Conservation (phyloP, 257 asterid genomes). For the Jasminum sambac region DNA sequence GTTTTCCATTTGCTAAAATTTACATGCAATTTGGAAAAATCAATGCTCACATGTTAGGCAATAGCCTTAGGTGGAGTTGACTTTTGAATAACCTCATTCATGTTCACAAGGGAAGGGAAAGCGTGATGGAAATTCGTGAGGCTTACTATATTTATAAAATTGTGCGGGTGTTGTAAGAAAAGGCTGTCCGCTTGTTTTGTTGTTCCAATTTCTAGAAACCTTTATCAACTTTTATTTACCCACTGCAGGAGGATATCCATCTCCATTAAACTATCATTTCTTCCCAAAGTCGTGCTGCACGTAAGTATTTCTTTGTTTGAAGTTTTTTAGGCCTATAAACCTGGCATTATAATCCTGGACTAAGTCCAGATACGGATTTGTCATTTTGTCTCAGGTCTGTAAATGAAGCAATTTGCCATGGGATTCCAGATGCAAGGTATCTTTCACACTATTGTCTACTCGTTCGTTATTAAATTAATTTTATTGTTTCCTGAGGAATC, state of each 20-base stretch:
- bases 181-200: not conserved
- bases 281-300: conserved; percentile 99
- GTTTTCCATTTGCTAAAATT: not conserved
- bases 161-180: no score
- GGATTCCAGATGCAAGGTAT: conserved; percentile 99
- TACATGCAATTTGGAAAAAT: not conserved
- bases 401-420: conserved; percentile 97
- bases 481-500: not conserved
- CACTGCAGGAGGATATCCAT: conserved; percentile 94
- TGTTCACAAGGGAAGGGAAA: not conserved
- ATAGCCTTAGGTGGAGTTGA: conserved; percentile 1
- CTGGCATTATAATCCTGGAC: conserved; percentile 15
- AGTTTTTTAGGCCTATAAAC: conserved; percentile 21
- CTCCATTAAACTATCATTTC: conserved; percentile 87
- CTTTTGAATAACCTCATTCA: conserved; percentile 12
- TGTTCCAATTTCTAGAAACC: conserved; percentile 14
- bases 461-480: not conserved
- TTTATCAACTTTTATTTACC: conserved; percentile 15
- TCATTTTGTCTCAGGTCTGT: conserved; percentile 70
- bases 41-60: conserved; percentile 10
- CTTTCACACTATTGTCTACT: conserved; percentile 16
- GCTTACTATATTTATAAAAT: no score
- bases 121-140: no score
- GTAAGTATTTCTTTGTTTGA: conserved; percentile 66
- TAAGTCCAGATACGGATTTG: conserved; percentile 19